Evolutionary conservation across 257 asterid genomes (phyloP), one percentile per base, ranked within the genome.

Genomic region (Verbascum thapsus): DNA sequence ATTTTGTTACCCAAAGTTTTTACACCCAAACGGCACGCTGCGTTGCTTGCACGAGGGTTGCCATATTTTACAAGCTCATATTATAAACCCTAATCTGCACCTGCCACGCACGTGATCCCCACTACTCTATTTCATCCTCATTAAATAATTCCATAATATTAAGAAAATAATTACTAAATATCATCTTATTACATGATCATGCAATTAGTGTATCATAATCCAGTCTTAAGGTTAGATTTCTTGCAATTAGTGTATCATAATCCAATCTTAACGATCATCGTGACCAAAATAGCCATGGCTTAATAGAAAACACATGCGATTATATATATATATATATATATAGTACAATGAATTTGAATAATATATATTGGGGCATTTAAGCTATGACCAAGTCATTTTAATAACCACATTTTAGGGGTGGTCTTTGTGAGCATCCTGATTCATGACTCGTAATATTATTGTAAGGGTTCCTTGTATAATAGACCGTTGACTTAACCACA

Each of bases 41-140:
- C 61, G n/a, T 63, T 58, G 41, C 72, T 73, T 71, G 75, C 85
- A 53, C 70, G 70, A 58, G 75, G 72, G 47, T 61, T 53, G 16
- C 54, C 45, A 19, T 57, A 40, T 17, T 68, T 35, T 26, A 43
- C 43, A 58, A 47, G 70, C 22, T 53, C 53, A 10, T 15, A 15
- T 9, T 8, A 41, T 15, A 42, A 35, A 3, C 30, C 16, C 20
- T 71, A 50, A 18, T 63, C 8, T 3, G 51, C 72, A 57, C 63
- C 68, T 64, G 68, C 58, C 34, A 3, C 10, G 50, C 72, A 61
- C 70, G 65, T 76, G 74, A 45, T 34, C 18, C 22, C 43, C 54
- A 38, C 50, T 23, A 7, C 40, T 40, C 43, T 15, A 1, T 54
- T 34, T 12, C 26, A 7, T 20, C 34, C 7, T 6, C 11, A 10